Evolutionary conservation across 345 rosid species (phyloP).

Genomic region (Eucalyptus dawsonii): DNA sequence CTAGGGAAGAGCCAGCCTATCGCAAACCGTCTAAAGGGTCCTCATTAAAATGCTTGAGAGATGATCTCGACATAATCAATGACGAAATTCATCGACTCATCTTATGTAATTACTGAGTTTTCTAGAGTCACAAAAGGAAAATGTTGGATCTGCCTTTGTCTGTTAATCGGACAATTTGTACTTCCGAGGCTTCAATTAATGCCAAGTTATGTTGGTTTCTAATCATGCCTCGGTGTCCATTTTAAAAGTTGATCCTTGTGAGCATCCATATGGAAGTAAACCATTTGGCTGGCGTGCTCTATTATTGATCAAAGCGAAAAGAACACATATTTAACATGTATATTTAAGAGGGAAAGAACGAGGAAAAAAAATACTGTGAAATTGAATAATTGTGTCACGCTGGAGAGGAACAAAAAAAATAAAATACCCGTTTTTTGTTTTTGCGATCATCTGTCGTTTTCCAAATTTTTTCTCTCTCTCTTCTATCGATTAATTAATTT

Average conservation of each 20-base stretch:
- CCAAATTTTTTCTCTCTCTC: not conserved
- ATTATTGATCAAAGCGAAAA: not conserved
- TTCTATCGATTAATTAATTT: not conserved
- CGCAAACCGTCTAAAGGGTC: not conserved
- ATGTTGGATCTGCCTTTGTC: not conserved
- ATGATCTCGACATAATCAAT: not conserved
- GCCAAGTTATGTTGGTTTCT: not conserved
- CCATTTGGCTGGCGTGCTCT: not conserved
- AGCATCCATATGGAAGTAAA: not conserved
- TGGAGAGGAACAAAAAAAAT: not conserved
- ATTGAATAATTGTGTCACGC: not conserved
- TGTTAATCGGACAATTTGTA: not conserved
- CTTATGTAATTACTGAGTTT: not conserved
- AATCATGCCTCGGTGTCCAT: not conserved
- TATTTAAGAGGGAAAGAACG: not conserved
- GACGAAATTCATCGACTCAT: not conserved
- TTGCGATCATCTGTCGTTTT: not conserved
- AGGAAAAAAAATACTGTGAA: not conserved
- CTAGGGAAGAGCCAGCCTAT: accelerated
- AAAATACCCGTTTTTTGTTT: not conserved
- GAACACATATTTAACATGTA: not conserved
- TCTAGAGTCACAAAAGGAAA: not conserved
- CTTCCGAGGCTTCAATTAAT: not conserved
- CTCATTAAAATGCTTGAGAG: not conserved
- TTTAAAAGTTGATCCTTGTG: not conserved